Evolutionary conservation across 768 basidiomycete species (phyloP), one percentile per base, ranked within the genome.

Genomic region (Hortiboletus campestris): DNA sequence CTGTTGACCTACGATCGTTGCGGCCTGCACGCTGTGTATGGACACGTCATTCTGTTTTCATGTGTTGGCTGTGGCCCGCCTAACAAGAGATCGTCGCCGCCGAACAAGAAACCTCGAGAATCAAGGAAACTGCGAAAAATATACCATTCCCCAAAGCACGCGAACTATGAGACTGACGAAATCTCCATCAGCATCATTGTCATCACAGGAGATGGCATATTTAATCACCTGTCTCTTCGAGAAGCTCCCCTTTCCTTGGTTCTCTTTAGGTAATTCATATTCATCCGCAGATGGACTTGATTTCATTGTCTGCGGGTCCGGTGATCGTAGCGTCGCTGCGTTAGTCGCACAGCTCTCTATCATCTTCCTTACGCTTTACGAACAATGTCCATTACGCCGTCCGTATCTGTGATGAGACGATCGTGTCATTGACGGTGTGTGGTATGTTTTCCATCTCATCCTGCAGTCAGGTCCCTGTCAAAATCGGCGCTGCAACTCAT

Each of bases 181-280:
- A 25, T 4, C 25, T 25, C 25, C 4, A 25, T 25, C 25, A 25
- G 25, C 4, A 25, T 25, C 25, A 25, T 25, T 25, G 25, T 25
- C 4, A 25, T 25, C 4, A 4, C 0, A 25, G 25, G 25, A 25
- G 25, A 25, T 25, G 25, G 25, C 25, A 25, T 25, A 25, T 25
- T 25, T 4, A 25, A 25, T 25, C 25, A 3, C 25, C 25, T 25
- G 25, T 25, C 25, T 25, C 25, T 25, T 25, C 25, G 36, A 31
- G 51, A 47, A 20, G 31, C 47, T 25, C 16, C 49, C 46, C 12
- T 43, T 16, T 13, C 48, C 2, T 44, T 38, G n/a, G 31, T 54
- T 38, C 40, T 60, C 28, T 55, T 60, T 14, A 42, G 49, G 53
- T 60, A 49, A 55, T 35, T 44, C 6, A 10, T 25, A 12, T 51